Evolutionary conservation across 1,139 yeast genomes (phyloP), one percentile per base, ranked within the genome.

Genomic region (Kodamaea sp.): DNA sequence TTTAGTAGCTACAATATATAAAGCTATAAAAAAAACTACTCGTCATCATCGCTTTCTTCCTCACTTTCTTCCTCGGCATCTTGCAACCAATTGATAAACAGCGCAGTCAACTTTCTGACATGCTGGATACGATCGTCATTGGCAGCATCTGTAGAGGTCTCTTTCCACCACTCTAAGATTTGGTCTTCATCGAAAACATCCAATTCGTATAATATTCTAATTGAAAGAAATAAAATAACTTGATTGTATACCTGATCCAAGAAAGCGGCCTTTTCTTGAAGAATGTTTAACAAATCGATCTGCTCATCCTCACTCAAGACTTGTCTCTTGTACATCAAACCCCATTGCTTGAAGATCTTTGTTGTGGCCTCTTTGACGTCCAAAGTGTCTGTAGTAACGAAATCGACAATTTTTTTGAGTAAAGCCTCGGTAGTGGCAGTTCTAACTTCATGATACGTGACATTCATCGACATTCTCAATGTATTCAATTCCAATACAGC

Each of bases 401-500:
- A 84, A 50, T 85, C 86, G 40, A 77, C 71, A 15, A 86, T 77
- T 54, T 94, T 75, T 36, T 70, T 68, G 34, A 88, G 55, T 53
- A 92, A 70, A 0, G 97, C 94, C 34, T 74, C 72, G 29, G 81
- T 70, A 0, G 96, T 88, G 6, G 96, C 95, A 29, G 69, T 63
- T 57, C 97, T 78, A 9, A 92, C 97, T 56, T 90, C 96, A 54
- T 87, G 95, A 60, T 92, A 92, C 0, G 94, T 77, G 9, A 89
- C 97, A 58, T 92, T 89, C 92, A 90, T 84, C 49, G 96, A 86
- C 98, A 94, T 92, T 64, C 97, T 78, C 55, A 94, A 73, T 0
- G 98, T 92, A 58, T 90, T 90, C 54, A 92, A 75, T 63, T 92
- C 98, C 48, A 94, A 69, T 50, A 88, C 68, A 1, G 98, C 97